Evolutionary conservation across 1,284 basidiomycete species (phyloP), one percentile per base, ranked within the genome.

Genomic region (Austroboletus niveus): DNA sequence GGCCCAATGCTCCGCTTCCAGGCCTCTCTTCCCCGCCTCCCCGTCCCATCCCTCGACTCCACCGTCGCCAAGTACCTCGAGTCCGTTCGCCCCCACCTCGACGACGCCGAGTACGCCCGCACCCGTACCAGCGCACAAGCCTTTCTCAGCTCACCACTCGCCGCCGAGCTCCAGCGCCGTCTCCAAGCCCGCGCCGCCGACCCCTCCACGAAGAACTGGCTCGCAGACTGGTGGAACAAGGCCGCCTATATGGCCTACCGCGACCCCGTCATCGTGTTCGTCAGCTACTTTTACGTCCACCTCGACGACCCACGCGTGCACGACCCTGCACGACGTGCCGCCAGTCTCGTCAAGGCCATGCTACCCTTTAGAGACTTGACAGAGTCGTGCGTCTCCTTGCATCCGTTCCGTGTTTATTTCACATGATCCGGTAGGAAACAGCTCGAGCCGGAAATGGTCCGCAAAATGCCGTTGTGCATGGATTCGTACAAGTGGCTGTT

Each of bases 161-260:
- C 87, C 8, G 78, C 80, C 40, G 81, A 84, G 53, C 80, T 98
- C n/a, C 95, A 98, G 72, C 70, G 76, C 51, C 78, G 96, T 5
- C 78, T 98, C 38, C 76, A 92, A 64, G 77, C 80, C 29, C 82
- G 94, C 5, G 92, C 92, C 0, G 72, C 75, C 0, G 77, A 81
- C n/a, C 76, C 80, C 0, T 68, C 69, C 14, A 71, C 73, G 47
- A 82, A 82, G 60, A 95, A 80, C 75, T 99, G 96, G 96, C 79
- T 99, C 32, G 80, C 81, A 49, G 93, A 97, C 52, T 99, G 96
- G 96, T 99, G 96, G 96, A 97, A 98, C 71, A 92, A 98, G 40
- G 81, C 72, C 9, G 95, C 94, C 24, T 92, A 91, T 66, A 88
- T 91, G 85, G 85, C 74, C 5, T 91, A 90, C 63, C 80, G 92